These are phyloP conservation scores for Chloris gayana DNA, from an alignment of 176 grass and related monocot genomes.

Conservation along the genomic window DNA sequence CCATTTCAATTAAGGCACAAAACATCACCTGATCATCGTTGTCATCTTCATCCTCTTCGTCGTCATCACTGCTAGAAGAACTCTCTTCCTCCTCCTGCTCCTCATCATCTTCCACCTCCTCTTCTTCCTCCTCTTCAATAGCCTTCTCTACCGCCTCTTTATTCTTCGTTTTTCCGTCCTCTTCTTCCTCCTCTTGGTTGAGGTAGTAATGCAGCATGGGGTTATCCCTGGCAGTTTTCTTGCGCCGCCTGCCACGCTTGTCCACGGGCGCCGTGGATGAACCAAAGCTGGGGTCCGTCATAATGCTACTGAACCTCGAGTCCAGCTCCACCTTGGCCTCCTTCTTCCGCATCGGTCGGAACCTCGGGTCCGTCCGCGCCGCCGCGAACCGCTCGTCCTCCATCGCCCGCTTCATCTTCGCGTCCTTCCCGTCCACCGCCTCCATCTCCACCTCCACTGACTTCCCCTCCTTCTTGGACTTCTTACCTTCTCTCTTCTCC, in stretches of 20 bases:
- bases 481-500: conserved; percentile 37
- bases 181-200: conserved; percentile 51
- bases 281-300: conserved; percentile 66
- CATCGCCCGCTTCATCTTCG: conserved; percentile 46
- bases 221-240: conserved; percentile 48
- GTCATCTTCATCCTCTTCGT: conserved; percentile 51
- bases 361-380: conserved; percentile 62
- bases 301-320: conserved; percentile 70
- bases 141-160: conserved; percentile 19
- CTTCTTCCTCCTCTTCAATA: conserved; percentile 26
- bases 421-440: conserved; percentile 13
- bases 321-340: conserved; percentile 78
- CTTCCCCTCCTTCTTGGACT: conserved; percentile 41
- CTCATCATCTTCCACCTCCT: conserved; percentile 34
- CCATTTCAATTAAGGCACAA: not conserved
- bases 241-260: conserved; percentile 67
- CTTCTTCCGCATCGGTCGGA: conserved; percentile 74
- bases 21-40: conserved; percentile 60
- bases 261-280: conserved; percentile 63
- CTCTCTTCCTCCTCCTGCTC: conserved; percentile 53
- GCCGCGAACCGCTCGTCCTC: conserved; percentile 68
- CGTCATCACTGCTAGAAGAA: conserved; percentile 41
- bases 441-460: not conserved
- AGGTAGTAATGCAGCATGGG: conserved; percentile 80
- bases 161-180: conserved; percentile 15